Evolutionary conservation across 2,329 filamentous ascomycete species (phyloP), one percentile per base, ranked within the genome.

Genomic region (Alternaria incomplexa): DNA sequence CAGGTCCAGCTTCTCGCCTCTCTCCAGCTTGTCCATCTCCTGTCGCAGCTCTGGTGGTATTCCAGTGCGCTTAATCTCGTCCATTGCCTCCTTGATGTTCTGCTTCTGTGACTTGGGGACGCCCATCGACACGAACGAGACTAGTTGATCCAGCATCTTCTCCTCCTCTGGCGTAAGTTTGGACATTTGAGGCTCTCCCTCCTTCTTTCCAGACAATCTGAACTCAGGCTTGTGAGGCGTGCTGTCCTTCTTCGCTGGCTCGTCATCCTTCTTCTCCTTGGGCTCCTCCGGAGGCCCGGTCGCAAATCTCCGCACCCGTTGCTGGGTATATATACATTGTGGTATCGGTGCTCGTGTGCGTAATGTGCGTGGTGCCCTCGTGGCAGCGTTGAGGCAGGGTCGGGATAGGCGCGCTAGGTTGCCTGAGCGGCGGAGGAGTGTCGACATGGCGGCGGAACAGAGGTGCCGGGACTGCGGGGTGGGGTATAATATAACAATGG

Each of bases 21-120:
- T 85, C 77, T 77, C 81, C 73, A 83, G 81, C 67, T 85, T 84
- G 54, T 88, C 84, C 78, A 90, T 86, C 56, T 91, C 85, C 67
- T 90, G 85, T 58, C 87, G 85, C 17, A 93, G 81, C 74, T 93
- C 92, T 22, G 81, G 72, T 1, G 93, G 92, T 15, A 93, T 87
- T 10, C 93, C 93, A 45, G 89, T 85, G 63, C 85, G 84, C 80
- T 89, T 88, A 64, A 95, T 85, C 26, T 85, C 82, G 64, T 86
- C 81, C n/a, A 91, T 80, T 9, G 89, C 84, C 51, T 87, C 84
- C 62, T 88, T 84, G 62, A 93, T 79, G 22, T 85, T 81, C 54
- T 87, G 80, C 43, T 84, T 83, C 79, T 92, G 89, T n/a, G 85
- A 84, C 58, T 85, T 83, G 8, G 91, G 90, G 60, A 93, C 79